phyloP scores from a whole-genome alignment of 2,329 filamentous ascomycete genomes.

The Didymella lethalis region DNA sequence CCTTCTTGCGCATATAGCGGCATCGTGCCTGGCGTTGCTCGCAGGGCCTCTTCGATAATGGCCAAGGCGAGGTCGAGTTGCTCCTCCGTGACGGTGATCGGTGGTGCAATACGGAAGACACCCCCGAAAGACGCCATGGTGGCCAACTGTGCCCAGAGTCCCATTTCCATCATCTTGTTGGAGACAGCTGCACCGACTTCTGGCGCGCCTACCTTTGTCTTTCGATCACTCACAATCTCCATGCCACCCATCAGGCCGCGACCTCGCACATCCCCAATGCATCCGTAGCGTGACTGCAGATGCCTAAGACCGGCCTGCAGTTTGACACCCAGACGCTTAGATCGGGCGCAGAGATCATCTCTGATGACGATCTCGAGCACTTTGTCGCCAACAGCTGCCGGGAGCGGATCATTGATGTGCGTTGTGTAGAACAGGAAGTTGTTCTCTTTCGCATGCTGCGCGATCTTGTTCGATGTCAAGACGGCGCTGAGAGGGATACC shows the following conservation, averaged over 20 bases:
- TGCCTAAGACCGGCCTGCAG: conserved; percentile 58
- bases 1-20: conserved; percentile 16
- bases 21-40: conserved; percentile 57
- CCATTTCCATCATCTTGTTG: conserved; percentile 59
- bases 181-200: conserved; percentile 60
- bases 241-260: conserved; percentile 66
- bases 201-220: conserved; percentile 57
- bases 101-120: conserved; percentile 30
- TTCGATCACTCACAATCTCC: conserved; percentile 63
- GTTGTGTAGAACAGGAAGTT: conserved; percentile 68
- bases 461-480: conserved; percentile 63
- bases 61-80: not conserved
- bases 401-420: conserved; percentile 68
- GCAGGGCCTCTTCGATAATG: conserved; percentile 46
- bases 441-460: conserved; percentile 56
- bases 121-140: conserved; percentile 23
- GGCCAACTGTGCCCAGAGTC: conserved; percentile 60
- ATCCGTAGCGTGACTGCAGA: conserved; percentile 62
- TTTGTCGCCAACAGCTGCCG: conserved; percentile 67
- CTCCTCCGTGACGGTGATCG: conserved; percentile 12
- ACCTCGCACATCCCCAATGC: conserved; percentile 68
- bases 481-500: conserved; percentile 67
- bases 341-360: conserved; percentile 60
- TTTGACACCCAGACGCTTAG: conserved; percentile 55
- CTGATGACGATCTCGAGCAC: conserved; percentile 68